Base-by-base conservation (phyloP, 805 yeast genomes). In the Candida germanica region DNA sequence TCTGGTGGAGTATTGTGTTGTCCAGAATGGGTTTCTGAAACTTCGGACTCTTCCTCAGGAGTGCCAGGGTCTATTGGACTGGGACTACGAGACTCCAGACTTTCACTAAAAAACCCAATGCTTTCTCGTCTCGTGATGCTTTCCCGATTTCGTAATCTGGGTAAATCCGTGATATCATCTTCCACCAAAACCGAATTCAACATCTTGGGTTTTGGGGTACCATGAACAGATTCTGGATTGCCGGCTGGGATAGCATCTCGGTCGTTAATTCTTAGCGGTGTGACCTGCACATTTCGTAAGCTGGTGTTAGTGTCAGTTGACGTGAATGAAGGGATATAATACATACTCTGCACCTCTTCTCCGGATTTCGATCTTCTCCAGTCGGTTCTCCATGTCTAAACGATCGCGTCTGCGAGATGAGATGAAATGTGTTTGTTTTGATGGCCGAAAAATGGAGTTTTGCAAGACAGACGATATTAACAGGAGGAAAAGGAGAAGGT, bases 281-380 rank as follows among this genome's bases (percentile, higher is more conserved):
- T 26, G 6, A 44, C 44, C 6, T 39, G 37, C 8, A 44, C 43
- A 35, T 36, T 38, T 4, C 49, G 39, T 13, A 36, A 23, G 18
- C 49, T 42, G 29, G 15, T 21, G 36, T n/a, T 21, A 31, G 26
- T 26, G 26, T 16, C 8, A 11, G 13, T 13, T 23, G 16, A 18
- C n/a, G 17, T 20, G 15, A 7, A 26, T 13, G n/a, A 19, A 25
- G 19, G 10, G 23, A 20, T 20, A 20, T 20, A 20, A 7, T 20
- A 63, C 73, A 47, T 66, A 65, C 71, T 67, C 71, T 15, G 70
- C 58, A 16, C 73, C 73, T 31, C 71, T 51, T 18, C 58, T 47
- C 22, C 72, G 51, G 26, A 66, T 50, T 40, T 64, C 61, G 18
- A 52, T 41, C 38, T 48, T 44, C 44, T 51, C 23, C 23, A 20